Conservation (phyloP, 148 eudicot species). For the Heliamphora exappendiculata region DNA sequence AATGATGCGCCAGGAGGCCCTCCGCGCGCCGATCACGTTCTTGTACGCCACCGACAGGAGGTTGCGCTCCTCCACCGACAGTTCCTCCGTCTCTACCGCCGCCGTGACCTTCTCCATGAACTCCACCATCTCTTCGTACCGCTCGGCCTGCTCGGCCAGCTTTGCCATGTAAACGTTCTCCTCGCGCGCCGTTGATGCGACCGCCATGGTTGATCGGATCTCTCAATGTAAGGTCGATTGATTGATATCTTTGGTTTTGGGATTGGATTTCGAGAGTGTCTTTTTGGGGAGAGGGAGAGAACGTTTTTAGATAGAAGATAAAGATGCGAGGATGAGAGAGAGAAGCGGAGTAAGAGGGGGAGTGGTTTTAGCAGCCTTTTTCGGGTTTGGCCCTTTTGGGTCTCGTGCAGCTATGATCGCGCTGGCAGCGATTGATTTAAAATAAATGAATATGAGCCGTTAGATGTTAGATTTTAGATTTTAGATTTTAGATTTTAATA, state of each 20-base stretch:
- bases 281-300: no score
- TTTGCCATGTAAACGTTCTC: constrained; percentile 57
- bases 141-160: constrained; percentile 27
- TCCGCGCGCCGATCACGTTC: constrained; percentile 28
- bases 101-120: constrained; percentile 18
- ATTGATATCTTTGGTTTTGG: no score
- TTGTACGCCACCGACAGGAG: constrained; percentile 21
- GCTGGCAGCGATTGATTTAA: constrained; percentile 3
- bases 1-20: constrained; percentile 62
- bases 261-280: no score
- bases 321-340: background rate
- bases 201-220: no score
- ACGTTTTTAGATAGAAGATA: no score
- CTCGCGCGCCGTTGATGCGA: constrained; percentile 40
- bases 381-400: background rate
- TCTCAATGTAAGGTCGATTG: no score
- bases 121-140: constrained; percentile 18
- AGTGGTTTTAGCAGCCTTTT: background rate
- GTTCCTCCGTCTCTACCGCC: constrained; percentile 5
- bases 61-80: constrained; percentile 19
- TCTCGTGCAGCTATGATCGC: background rate
- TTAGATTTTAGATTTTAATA: no score
- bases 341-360: background rate
- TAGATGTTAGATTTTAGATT: background rate
- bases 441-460: background rate